These are phyloP conservation scores for Silene vulgaris DNA, from an alignment of 179 eudicot species.

Conservation along the genomic window DNA sequence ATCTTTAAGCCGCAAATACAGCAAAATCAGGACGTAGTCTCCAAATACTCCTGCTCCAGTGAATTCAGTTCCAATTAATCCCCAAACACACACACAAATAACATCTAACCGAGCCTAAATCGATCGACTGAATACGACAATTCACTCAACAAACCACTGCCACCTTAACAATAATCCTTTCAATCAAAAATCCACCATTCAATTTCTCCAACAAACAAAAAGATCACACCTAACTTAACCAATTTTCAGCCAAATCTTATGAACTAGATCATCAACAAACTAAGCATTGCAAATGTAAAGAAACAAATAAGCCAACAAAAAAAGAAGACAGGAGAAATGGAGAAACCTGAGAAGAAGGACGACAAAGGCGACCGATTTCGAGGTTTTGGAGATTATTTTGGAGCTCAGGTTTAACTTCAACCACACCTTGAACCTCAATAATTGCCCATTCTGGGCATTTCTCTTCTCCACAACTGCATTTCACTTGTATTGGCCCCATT, in stretches of 20 bases:
- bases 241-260: background rate
- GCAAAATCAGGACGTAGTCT: background rate
- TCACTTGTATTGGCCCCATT: slow-evolving; percentile 47
- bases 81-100: background rate
- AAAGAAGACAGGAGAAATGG: background rate
- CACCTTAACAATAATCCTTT: background rate
- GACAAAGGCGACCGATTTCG: slow-evolving; percentile 67
- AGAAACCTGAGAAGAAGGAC: slow-evolving; percentile 64
- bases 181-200: background rate
- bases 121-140: background rate
- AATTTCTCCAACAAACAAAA: background rate
- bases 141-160: background rate
- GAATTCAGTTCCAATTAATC: background rate
- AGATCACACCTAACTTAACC: background rate
- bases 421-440: slow-evolving; percentile 70
- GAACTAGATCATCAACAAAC: background rate
- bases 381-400: slow-evolving; percentile 57
- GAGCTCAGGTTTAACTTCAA: slow-evolving; percentile 59
- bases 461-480: slow-evolving; percentile 71
- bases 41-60: background rate
- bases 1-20: background rate
- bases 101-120: background rate
- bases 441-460: slow-evolving; percentile 88
- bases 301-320: background rate
- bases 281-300: background rate